phyloP scores from a whole-genome alignment of 2,329 filamentous ascomycete genomes.

The Pestalotiopsis fici region DNA sequence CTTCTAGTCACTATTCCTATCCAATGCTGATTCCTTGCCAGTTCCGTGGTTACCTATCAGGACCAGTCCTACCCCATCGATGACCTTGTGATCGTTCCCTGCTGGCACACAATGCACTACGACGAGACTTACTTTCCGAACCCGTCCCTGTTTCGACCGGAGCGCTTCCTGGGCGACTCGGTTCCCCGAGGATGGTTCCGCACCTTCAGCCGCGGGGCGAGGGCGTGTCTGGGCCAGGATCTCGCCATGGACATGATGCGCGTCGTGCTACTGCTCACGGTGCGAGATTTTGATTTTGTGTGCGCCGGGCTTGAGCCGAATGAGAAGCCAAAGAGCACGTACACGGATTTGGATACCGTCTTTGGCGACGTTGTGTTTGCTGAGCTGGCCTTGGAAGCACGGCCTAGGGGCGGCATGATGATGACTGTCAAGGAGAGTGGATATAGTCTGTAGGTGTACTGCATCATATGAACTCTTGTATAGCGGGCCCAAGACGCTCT shows the following conservation, averaged over 20 bases:
- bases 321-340: neutral
- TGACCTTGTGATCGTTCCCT: neutral
- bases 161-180: constrained; percentile 11
- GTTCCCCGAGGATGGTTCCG: constrained; percentile 12
- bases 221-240: constrained; percentile 30
- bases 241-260: constrained; percentile 25
- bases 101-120: constrained; percentile 6
- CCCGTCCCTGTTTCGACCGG: constrained; percentile 6
- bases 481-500: too few relatives aligned
- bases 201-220: constrained; percentile 31
- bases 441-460: neutral
- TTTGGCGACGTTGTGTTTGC: neutral
- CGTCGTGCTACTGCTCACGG: constrained; percentile 22
- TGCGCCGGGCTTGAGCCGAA: neutral
- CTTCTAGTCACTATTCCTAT: neutral
- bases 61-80: constrained; percentile 4
- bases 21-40: neutral
- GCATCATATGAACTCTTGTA: too few relatives aligned
- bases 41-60: neutral
- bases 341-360: constrained; percentile 1
- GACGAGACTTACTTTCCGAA: neutral
- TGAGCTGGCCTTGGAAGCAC: neutral
- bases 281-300: constrained; percentile 21
- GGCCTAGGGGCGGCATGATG: constrained; percentile 1
- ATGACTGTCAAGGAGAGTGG: constrained; percentile 11